phyloP scores from a whole-genome alignment of 768 basidiomycete genomes.

The Panaeolus cyanescens region DNA sequence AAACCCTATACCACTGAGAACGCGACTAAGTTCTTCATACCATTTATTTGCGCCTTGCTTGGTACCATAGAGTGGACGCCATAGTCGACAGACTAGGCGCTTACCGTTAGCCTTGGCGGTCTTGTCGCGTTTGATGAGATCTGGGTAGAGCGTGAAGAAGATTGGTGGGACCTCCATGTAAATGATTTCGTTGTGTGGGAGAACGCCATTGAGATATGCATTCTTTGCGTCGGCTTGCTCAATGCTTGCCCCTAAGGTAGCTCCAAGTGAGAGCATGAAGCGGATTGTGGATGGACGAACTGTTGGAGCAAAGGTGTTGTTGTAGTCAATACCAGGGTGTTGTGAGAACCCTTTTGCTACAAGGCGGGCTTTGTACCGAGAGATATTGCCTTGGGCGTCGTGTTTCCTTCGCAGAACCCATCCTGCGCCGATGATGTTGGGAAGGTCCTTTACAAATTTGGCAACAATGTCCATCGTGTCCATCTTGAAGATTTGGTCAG shows the following conservation, averaged over 20 bases:
- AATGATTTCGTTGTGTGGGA: too few relatives aligned
- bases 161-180: constrained; percentile 16
- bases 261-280: too few relatives aligned
- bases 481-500: too few relatives aligned
- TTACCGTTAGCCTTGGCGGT: too few relatives aligned
- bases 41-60: constrained; percentile 6
- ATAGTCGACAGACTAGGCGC: too few relatives aligned
- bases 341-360: constrained; percentile 33
- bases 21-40: neutral
- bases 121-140: neutral
- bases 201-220: too few relatives aligned
- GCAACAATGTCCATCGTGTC: constrained; percentile 15
- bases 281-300: too few relatives aligned
- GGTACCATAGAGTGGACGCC: too few relatives aligned
- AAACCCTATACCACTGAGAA: constrained; percentile 3
- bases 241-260: too few relatives aligned
- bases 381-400: constrained; percentile 17
- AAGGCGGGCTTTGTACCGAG: too few relatives aligned
- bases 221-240: too few relatives aligned
- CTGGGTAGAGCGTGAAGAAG: neutral
- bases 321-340: constrained; percentile 31
- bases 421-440: constrained; percentile 15
- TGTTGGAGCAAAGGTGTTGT: too few relatives aligned
- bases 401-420: constrained; percentile 20
- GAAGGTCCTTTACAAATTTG: constrained; percentile 6